A percentile compares a stretch with the other conserved stretches of the same genome.
These are phyloP conservation scores for Plasmodium chabaudi DNA, from an alignment of 169 alveolate genomes.

Conservation along the genomic window DNA sequence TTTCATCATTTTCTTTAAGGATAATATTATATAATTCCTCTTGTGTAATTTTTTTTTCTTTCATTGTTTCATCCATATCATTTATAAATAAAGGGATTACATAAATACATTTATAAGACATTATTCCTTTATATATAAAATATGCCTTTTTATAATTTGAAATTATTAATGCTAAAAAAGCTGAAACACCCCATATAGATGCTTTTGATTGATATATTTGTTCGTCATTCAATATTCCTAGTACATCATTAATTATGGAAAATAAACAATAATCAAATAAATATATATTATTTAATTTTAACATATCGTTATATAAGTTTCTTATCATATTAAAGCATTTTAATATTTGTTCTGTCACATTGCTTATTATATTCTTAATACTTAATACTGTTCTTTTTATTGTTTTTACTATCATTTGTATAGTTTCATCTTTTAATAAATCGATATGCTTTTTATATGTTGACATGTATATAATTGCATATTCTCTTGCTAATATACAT, in stretches of 20 bases:
- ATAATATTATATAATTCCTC: slow-evolving; percentile 20
- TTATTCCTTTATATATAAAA: slow-evolving; percentile 64
- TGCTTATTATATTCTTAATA: slow-evolving; percentile 37
- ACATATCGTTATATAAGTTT: slow-evolving; percentile 44
- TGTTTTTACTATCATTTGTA: slow-evolving; percentile 22
- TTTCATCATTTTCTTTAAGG: slow-evolving; percentile 60
- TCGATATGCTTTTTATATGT: slow-evolving; percentile 64
- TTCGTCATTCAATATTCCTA: slow-evolving; percentile 47
- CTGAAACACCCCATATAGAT: slow-evolving; percentile 56
- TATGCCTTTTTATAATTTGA: slow-evolving; percentile 64
- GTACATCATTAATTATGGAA: slow-evolving; percentile 41
- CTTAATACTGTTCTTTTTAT: slow-evolving; percentile 44
- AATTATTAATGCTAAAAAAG: slow-evolving; percentile 42
- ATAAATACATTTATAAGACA: slow-evolving; percentile 44
- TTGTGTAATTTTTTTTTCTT: slow-evolving; percentile 3
- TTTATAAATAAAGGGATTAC: slow-evolving; percentile 40
- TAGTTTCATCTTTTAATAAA: slow-evolving; percentile 11
- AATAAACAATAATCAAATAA: slow-evolving; percentile 58
- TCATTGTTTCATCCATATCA: background rate
- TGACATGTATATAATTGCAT: slow-evolving; percentile 20
- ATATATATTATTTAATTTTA: slow-evolving; percentile 54
- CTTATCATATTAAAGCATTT: slow-evolving; percentile 49
- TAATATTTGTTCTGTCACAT: slow-evolving; percentile 50
- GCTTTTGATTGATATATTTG: slow-evolving; percentile 37
- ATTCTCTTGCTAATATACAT: slow-evolving; percentile 60